Base-by-base conservation (phyloP, 2,329 filamentous ascomycete genomes). In the Alternaria sp. region DNA sequence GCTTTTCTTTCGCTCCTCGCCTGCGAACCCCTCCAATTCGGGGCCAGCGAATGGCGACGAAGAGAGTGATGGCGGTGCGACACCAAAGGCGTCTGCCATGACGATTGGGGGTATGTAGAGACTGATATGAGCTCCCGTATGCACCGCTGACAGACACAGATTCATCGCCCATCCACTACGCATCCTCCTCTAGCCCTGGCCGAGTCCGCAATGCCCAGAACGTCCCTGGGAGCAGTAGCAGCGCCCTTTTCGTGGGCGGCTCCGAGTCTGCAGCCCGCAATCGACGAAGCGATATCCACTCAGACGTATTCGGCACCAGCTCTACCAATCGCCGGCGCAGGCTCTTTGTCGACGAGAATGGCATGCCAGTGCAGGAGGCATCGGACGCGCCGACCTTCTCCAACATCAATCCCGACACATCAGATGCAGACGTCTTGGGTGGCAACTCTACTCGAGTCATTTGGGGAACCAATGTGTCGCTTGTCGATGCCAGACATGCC, bases 391-490 rank as follows among this genome's bases (percentile, higher is more conserved):
- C 86, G 0, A 90, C 88, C 1, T 90, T 90, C 75, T 90, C 88
- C 6, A 90, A 90, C 67, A 76, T 89, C 62, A 86, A 97, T 69
- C 93, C 93, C 1, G 91, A 91, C 67, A 97, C 94, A 7, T 97
- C 95, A 3, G 96, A 99, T 79, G 96, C 96, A 1, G 92, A 97
- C 75, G 88, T 86, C 1, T 87, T 97, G 44, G 95, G 93, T 43
- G 96, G 94, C 2, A 88, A 88, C 62, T 92, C 92, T 43, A 90
- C 91, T 59, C 89, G 91, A 70, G 88, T 96, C 61, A 95, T 99
- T 67, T 99, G 96, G 96, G 96, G 96, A 79, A 99, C 96, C 46
- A 98, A 97, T 43, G 92, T 99, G 53, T 97, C 95, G 6, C 91
- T 99, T 57, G 89, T 93, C 63, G 94, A 98, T 78, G 93, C 93